phyloP scores from a whole-genome alignment of 257 asterid genomes.

The Plantago ovata region DNA sequence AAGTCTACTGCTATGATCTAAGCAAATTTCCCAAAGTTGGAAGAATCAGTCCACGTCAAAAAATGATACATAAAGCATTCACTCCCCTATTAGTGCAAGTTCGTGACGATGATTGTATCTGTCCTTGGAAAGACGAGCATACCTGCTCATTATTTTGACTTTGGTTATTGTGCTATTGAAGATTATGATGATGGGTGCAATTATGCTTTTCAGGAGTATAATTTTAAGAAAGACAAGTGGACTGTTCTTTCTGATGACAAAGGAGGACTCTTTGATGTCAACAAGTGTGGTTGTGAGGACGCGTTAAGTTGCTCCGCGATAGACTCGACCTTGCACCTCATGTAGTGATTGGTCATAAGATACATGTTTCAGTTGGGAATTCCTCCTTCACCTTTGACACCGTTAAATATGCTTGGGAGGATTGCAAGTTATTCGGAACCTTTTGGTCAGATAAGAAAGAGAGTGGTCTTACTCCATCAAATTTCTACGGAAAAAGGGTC shows the following conservation, averaged over 20 bases:
- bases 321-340: not conserved
- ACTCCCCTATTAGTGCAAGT: no score
- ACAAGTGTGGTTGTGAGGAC: not conserved
- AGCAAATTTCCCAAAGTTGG: no score
- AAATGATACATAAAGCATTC: no score
- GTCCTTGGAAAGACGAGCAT: no score
- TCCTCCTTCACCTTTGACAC: slow-evolving; percentile 3
- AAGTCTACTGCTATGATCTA: no score
- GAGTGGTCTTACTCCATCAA: not conserved
- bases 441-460: not conserved
- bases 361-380: not conserved
- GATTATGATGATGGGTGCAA: no score
- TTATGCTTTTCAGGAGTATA: not conserved
- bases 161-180: no score
- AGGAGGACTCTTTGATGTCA: not conserved
- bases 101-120: no score
- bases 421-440: not conserved
- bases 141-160: no score
- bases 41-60: no score
- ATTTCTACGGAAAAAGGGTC: not conserved
- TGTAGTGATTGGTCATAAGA: not conserved
- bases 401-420: not conserved
- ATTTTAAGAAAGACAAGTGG: not conserved
- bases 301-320: not conserved
- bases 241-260: not conserved